These are phyloP conservation scores for Sphaerulina populicola DNA, from an alignment of 2,329 filamentous ascomycete genomes.

Conservation along the genomic window DNA sequence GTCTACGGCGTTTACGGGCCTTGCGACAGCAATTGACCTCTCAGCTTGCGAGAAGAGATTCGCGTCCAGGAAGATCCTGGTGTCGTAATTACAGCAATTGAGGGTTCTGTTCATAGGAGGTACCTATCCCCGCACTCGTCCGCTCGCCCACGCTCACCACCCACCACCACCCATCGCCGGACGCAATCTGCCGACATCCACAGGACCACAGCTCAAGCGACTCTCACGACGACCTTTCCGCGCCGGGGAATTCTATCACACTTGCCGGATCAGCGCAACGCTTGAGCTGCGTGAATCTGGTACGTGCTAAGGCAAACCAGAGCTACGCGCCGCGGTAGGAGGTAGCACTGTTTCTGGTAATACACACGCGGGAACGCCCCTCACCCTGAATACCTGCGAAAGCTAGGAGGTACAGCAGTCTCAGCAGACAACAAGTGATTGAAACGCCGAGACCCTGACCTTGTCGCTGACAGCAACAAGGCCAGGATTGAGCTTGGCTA, in stretches of 20 bases:
- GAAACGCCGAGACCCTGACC: constrained; percentile 18
- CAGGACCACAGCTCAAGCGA: background rate
- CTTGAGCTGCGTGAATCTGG: constrained; percentile 9
- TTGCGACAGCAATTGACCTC: constrained; percentile 6
- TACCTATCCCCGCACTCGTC: constrained; percentile 1
- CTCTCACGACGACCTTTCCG: constrained; percentile 1
- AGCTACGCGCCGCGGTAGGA: constrained; percentile 11
- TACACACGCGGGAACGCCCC: constrained; percentile 11
- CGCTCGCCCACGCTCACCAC: background rate
- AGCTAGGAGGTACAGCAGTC: no score
- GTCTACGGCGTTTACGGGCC: constrained; percentile 8
- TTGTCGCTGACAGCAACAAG: constrained; percentile 19
- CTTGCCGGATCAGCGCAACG: constrained; percentile 1
- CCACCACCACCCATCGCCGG: background rate
- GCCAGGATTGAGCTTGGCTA: constrained; percentile 18
- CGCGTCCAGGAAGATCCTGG: constrained; percentile 10
- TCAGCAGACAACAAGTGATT: constrained; percentile 2
- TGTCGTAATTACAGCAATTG: constrained; percentile 12
- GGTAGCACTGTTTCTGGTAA: constrained; percentile 11
- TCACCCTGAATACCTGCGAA: constrained; percentile 12
- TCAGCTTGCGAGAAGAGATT: constrained; percentile 1
- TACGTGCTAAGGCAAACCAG: constrained; percentile 4
- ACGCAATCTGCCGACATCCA: background rate
- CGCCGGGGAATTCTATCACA: constrained; percentile 10
- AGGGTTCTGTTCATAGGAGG: background rate